Conservation (phyloP, 129 eudicot species). For the Flaveria brownii region DNA sequence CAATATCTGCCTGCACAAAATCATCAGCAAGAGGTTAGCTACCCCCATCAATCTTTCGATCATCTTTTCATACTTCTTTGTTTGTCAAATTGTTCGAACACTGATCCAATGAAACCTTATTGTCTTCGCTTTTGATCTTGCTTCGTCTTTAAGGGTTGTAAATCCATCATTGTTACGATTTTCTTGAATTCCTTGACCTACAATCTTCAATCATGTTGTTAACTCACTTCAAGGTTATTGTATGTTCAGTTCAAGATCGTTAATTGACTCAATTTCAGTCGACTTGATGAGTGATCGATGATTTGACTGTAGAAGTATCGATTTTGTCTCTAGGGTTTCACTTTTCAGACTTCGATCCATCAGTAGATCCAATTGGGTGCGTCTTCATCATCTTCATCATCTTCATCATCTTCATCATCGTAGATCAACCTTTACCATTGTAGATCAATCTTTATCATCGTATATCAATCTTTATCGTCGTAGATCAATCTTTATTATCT, state of each 20-base stretch:
- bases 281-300: constrained; percentile 26
- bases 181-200: not conserved
- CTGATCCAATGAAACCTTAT: constrained; percentile 3
- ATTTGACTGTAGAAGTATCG: too few species aligned
- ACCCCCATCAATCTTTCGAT: constrained; percentile 3
- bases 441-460: not conserved
- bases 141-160: too few species aligned
- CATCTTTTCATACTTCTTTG: not conserved
- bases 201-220: not conserved
- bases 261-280: not conserved
- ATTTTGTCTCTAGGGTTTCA: too few species aligned
- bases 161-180: not conserved
- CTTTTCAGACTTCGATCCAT: constrained; percentile 19
- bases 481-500: not conserved
- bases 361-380: constrained; percentile 36
- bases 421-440: not conserved
- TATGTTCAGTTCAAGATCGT: too few species aligned
- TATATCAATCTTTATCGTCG: not conserved
- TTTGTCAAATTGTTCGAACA: not conserved
- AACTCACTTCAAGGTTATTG: not conserved
- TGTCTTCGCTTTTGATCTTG: not conserved
- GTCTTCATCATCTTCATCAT: not conserved
- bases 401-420: constrained; percentile 8
- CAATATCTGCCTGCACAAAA: constrained; percentile 14
- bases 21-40: constrained; percentile 5